Conservation (phyloP, 2,329 filamentous ascomycete species). For the Aspergillus sp. region DNA sequence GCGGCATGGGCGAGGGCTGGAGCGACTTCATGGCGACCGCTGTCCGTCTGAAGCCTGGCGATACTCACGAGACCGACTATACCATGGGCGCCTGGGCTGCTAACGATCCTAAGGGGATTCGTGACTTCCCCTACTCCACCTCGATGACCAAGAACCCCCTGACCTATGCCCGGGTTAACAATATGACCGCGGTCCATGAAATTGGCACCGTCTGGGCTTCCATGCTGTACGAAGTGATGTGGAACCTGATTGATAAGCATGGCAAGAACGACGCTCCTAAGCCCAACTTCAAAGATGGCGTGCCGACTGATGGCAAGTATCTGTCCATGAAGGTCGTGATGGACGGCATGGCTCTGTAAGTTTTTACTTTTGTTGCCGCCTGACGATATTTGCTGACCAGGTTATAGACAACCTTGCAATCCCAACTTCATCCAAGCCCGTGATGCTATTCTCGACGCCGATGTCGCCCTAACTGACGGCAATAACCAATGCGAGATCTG, state of each 20-base stretch:
- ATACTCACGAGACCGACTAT: conserved; percentile 9
- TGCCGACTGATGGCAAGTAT: conserved; percentile 15
- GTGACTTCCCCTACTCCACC: conserved; percentile 14
- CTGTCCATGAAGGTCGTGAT: conserved; percentile 17
- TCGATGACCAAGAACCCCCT: conserved; percentile 9
- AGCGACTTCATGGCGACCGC: conserved; percentile 15
- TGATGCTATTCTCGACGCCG: conserved; percentile 16
- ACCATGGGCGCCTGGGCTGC: conserved; percentile 13
- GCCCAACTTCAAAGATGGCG: conserved; percentile 3
- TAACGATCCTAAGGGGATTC: conserved; percentile 8
- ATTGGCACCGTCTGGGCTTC: conserved; percentile 15
- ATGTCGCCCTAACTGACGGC: conserved; percentile 9
- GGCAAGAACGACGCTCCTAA: conserved; percentile 11
- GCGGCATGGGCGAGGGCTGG: conserved; percentile 19
- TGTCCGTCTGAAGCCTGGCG: conserved; percentile 13
- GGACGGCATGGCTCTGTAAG: conserved; percentile 17
- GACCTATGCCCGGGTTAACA: conserved; percentile 11
- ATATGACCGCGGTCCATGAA: conserved; percentile 6
- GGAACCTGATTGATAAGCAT: conserved; percentile 17
- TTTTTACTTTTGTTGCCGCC: neutral
- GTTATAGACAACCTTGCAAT: conserved; percentile 15
- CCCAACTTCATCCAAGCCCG: conserved; percentile 15
- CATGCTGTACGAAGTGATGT: conserved; percentile 17
- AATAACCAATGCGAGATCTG: conserved; percentile 17
- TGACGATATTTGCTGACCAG: neutral